phyloP scores from a whole-genome alignment of 306 rosid species.

The Trifolium dubium region DNA sequence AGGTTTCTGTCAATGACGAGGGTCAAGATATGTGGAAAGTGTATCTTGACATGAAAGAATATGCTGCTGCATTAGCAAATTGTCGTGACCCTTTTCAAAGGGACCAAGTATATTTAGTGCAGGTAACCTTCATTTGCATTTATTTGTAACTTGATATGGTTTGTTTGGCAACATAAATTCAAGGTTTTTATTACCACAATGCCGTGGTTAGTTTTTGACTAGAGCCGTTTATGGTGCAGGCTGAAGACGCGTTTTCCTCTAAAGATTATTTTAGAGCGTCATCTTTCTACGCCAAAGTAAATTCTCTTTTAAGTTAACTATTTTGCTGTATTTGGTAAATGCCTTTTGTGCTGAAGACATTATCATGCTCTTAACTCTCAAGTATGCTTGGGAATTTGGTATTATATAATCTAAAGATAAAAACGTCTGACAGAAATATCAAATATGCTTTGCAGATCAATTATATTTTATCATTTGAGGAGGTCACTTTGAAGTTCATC shows the following conservation, averaged over 20 bases:
- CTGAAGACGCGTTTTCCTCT: slow-evolving; percentile 84
- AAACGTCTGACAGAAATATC: slow-evolving; percentile 40
- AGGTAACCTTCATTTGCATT: slow-evolving; percentile 56
- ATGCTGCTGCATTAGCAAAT: slow-evolving; percentile 88
- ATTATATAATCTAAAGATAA: slow-evolving; percentile 19
- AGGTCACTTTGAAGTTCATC: slow-evolving; percentile 89
- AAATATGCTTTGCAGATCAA: slow-evolving; percentile 74
- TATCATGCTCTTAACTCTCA: slow-evolving; percentile 33
- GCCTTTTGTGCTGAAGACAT: slow-evolving; percentile 22
- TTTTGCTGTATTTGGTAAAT: slow-evolving; percentile 34
- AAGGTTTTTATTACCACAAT: background rate
- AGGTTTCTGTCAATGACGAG: slow-evolving; percentile 96
- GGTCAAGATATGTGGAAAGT: slow-evolving; percentile 99
- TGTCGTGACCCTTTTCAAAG: slow-evolving; percentile 91
- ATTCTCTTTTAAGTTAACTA: slow-evolving; percentile 41
- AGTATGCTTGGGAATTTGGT: slow-evolving; percentile 25
- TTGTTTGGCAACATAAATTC: slow-evolving; percentile 26
- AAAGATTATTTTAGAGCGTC: slow-evolving; percentile 94
- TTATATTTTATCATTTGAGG: slow-evolving; percentile 87
- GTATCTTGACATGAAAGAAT: slow-evolving; percentile 91
- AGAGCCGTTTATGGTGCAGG: slow-evolving; percentile 66
- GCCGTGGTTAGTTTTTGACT: slow-evolving; percentile 40
- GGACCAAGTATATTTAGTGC: slow-evolving; percentile 92
- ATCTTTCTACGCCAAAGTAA: slow-evolving; percentile 93
- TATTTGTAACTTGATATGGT: slow-evolving; percentile 5